phyloP scores from a whole-genome alignment of 108 stramenopile species.

The Skeletonema costatum region DNA sequence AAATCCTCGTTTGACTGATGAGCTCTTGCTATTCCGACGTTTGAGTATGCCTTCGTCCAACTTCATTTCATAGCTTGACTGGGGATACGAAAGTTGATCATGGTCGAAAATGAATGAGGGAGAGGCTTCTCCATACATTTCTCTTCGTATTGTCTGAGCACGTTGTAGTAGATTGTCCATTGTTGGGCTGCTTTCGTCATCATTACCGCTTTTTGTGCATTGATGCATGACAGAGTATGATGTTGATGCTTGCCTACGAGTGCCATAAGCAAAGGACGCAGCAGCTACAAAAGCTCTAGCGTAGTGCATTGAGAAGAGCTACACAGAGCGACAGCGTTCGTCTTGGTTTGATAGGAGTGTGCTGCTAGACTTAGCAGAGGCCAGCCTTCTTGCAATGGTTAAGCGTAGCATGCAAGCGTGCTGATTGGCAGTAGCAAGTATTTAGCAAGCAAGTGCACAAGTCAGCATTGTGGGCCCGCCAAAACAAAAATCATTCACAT shows the following conservation, averaged over 20 bases:
- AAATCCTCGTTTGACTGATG: conserved; percentile 42
- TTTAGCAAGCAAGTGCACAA: too few relatives aligned
- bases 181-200: conserved; percentile 1
- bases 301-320: background rate
- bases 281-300: background rate
- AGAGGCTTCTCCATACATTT: conserved; percentile 12
- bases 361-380: too few relatives aligned
- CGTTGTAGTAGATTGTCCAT: conserved; percentile 11
- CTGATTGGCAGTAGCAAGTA: too few relatives aligned
- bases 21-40: background rate
- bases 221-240: background rate
- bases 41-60: background rate
- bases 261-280: background rate
- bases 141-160: conserved; percentile 19
- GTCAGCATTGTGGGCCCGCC: too few relatives aligned
- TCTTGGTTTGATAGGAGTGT: too few relatives aligned
- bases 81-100: conserved; percentile 34
- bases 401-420: too few relatives aligned
- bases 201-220: background rate
- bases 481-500: too few relatives aligned
- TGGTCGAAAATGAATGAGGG: conserved; percentile 36
- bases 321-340: too few relatives aligned
- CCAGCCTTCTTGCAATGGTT: too few relatives aligned
- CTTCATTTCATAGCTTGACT: conserved; percentile 34
- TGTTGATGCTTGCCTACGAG: background rate